phyloP scores from a whole-genome alignment of 148 eudicot species.

The Fagopyrum homotropicum region DNA sequence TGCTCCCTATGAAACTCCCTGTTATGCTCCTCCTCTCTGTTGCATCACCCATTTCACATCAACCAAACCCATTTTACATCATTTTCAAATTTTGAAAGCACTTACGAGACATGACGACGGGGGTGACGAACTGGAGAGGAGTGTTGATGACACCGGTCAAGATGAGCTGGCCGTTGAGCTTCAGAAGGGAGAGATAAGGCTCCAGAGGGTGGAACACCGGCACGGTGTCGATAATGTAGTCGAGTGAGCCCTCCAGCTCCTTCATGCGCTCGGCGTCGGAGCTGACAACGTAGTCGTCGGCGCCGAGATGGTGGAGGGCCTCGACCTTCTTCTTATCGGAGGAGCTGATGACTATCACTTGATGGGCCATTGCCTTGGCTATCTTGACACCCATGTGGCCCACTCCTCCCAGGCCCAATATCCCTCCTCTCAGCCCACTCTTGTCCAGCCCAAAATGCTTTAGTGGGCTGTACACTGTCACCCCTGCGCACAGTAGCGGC shows the following conservation, averaged over 20 bases:
- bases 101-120: constrained; percentile 80
- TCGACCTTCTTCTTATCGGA: constrained; percentile 73
- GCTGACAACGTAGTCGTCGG: constrained; percentile 73
- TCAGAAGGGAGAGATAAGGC: constrained; percentile 54
- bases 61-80: background rate
- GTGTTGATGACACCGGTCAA: constrained; percentile 68
- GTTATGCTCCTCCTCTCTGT: constrained; percentile 78
- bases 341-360: constrained; percentile 84
- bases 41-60: background rate
- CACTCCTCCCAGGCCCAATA: constrained; percentile 92
- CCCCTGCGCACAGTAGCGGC: constrained; percentile 88
- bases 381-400: constrained; percentile 97
- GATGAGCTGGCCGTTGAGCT: constrained; percentile 55
- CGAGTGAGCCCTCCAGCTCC: constrained; percentile 42
- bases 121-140: constrained; percentile 65
- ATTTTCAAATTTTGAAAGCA: background rate
- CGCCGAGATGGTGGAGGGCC: constrained; percentile 76
- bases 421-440: constrained; percentile 71
- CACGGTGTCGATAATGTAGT: constrained; percentile 78
- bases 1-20: constrained; percentile 86
- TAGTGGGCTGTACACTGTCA: constrained; percentile 89
- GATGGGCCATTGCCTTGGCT: constrained; percentile 95
- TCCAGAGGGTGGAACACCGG: constrained; percentile 80
- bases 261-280: constrained; percentile 42
- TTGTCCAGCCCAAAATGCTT: constrained; percentile 66